phyloP scores from a whole-genome alignment of 2,329 filamentous ascomycete species.

The Aspergillus amoenus region DNA sequence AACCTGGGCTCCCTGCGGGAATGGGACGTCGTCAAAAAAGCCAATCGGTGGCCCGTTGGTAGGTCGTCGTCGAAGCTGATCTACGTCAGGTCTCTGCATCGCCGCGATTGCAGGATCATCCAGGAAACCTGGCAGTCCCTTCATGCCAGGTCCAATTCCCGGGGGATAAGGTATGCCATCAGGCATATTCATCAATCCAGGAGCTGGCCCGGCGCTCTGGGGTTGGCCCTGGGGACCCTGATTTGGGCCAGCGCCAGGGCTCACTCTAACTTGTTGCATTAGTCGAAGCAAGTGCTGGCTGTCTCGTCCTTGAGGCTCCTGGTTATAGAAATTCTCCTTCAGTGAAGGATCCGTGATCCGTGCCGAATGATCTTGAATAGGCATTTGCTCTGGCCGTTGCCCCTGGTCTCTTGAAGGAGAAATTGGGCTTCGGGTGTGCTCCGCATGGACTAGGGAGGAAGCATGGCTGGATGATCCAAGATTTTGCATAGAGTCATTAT shows the following conservation, averaged over 20 bases:
- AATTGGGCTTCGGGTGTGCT: conserved; percentile 28
- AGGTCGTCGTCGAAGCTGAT: conserved; percentile 38
- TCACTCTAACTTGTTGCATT: conserved; percentile 62
- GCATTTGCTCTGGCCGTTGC: conserved; percentile 33
- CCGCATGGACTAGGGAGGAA: conserved; percentile 30
- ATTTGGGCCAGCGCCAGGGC: conserved; percentile 23
- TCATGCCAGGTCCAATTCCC: conserved; percentile 34
- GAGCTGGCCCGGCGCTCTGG: conserved; percentile 28
- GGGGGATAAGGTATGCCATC: conserved; percentile 37
- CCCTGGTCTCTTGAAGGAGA: conserved; percentile 32
- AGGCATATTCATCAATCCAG: conserved; percentile 36
- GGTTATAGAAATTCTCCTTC: conserved; percentile 30
- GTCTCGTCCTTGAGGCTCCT: conserved; percentile 55
- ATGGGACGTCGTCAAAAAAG: conserved; percentile 44
- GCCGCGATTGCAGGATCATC: conserved; percentile 46
- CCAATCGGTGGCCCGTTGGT: conserved; percentile 39
- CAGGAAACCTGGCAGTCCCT: conserved; percentile 38
- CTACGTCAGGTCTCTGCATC: conserved; percentile 40
- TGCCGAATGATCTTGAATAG: conserved; percentile 22
- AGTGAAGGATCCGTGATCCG: conserved; percentile 25
- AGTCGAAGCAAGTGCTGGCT: conserved; percentile 83
- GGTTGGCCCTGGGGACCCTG: conserved; percentile 30
- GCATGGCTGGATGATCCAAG: conserved; percentile 30
- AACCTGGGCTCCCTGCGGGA: conserved; percentile 34
- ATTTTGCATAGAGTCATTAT: conserved; percentile 38